Evolutionary conservation across 179 eudicot genomes (phyloP).

Genomic region (Patellifolia procumbens): DNA sequence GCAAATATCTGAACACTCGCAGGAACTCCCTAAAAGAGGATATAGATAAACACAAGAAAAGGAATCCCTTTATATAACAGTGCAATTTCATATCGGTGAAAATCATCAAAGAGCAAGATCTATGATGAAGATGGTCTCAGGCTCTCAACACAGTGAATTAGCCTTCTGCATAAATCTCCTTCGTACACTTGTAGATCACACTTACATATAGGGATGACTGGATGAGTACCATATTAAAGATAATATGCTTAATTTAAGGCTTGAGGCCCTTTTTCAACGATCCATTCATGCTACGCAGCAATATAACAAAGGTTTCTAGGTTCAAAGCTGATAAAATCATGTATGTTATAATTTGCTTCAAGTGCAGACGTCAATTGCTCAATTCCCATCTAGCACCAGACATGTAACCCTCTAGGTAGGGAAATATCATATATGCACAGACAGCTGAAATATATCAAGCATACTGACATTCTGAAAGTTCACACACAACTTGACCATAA

Average conservation of each 20-base stretch:
- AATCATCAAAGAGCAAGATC: not conserved
- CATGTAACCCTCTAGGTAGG: constrained; percentile 4
- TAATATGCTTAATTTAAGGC: not conserved
- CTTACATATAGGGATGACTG: too few species aligned
- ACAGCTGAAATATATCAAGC: constrained; percentile 3
- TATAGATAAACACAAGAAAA: constrained; percentile 8
- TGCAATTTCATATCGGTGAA: not conserved
- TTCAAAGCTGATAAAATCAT: constrained; percentile 3
- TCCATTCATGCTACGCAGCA: not conserved
- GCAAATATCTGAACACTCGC: constrained; percentile 90
- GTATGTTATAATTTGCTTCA: constrained; percentile 4
- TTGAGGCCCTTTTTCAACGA: not conserved
- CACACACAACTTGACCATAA: constrained; percentile 2
- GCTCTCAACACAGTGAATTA: not conserved
- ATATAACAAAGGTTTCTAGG: not conserved
- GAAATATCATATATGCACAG: not conserved
- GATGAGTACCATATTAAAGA: not conserved
- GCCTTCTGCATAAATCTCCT: not conserved
- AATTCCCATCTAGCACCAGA: not conserved
- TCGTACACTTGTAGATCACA: not conserved
- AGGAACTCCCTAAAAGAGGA: constrained; percentile 76
- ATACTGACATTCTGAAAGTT: not conserved
- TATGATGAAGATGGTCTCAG: not conserved
- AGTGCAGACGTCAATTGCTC: not conserved
- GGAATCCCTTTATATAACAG: not conserved